Base-by-base conservation (phyloP, 257 asterid species). In the Nicotiana benthamiana region DNA sequence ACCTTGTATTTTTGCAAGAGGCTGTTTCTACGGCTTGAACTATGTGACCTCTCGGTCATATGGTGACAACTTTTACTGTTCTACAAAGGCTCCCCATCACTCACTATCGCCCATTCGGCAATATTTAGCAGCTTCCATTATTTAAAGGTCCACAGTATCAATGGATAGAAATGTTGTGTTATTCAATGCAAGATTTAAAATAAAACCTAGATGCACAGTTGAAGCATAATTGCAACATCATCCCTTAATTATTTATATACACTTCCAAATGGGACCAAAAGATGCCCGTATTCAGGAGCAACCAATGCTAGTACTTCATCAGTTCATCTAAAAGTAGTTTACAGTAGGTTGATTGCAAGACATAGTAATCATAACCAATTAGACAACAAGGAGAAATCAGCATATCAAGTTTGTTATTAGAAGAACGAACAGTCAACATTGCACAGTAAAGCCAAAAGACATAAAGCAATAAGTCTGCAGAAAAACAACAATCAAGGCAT, bases 281-380 rank as follows among this genome's bases (percentile, higher is more conserved):
- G 30, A 56, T 76, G 66, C 68, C 8, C 36, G 22, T 13, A 43
- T 22, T 40, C 30, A 15, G 59, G 43, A 22, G 54, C 54, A 67
- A 34, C 12, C 43, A 70, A 70, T 70, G 77, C 77, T 43, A 70
- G 77, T 43, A 70, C 77, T 70, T 70, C 34, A 70, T 46, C 77
- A 70, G 59, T 70, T 70, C 34, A 70, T 46, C 77, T 13, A 70
- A 57, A 70, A 43, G 77, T 70, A 13, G 48, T 13, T 70, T 70
- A 68, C 20, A 24, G 56, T 51, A 54, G 80, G 51, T 34, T 17
- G 10, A 75, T 75, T 5, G 17, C 24, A 60, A 61, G 74, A 60
- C 1, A 30, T 62, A 30, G 54, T 30, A 59, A 36, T 60, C 75
- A 78, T 61, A 78, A 22, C 43, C 75, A 61, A 60, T 60, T 40